These are phyloP conservation scores for Sanghuangporus weigelae DNA, from an alignment of 1,284 basidiomycete genomes.

Conservation along the genomic window DNA sequence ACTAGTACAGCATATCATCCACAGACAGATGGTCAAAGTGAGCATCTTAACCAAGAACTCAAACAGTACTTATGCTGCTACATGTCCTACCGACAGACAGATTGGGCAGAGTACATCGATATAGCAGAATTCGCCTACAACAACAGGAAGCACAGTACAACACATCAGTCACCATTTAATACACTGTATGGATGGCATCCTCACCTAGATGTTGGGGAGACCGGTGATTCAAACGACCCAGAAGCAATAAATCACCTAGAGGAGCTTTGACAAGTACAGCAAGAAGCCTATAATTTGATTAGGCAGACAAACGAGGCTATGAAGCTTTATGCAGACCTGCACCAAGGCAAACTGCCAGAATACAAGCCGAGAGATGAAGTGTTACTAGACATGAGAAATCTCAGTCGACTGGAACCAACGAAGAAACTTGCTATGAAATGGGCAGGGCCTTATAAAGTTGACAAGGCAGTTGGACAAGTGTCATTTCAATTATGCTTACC, in stretches of 20 bases:
- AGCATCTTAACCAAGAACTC: constrained; percentile 25
- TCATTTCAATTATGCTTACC: constrained; percentile 32
- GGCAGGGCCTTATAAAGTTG: constrained; percentile 33
- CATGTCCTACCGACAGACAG: constrained; percentile 25
- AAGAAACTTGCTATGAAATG: constrained; percentile 27
- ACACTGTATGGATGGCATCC: background rate
- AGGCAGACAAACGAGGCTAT: constrained; percentile 21
- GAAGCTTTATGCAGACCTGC: constrained; percentile 20
- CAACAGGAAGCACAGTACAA: background rate
- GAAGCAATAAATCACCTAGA: background rate
- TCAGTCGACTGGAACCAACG: constrained; percentile 20
- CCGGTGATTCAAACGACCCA: background rate
- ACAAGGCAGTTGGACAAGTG: constrained; percentile 21
- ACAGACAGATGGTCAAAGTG: constrained; percentile 27
- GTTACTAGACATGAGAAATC: constrained; percentile 24
- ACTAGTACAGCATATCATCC: constrained; percentile 18
- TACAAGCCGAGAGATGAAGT: constrained; percentile 28
- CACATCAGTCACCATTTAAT: background rate
- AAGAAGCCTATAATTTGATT: constrained; percentile 4
- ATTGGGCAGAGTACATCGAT: constrained; percentile 27
- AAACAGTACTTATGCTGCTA: constrained; percentile 20
- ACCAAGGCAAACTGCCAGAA: constrained; percentile 13
- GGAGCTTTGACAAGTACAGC: background rate
- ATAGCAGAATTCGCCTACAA: constrained; percentile 23
- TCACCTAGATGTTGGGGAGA: background rate